A percentile compares a stretch with the other conserved stretches of the same genome.
Conservation (phyloP, 495 filamentous ascomycete genomes). For the Thermochaetoides thermophila region DNA sequence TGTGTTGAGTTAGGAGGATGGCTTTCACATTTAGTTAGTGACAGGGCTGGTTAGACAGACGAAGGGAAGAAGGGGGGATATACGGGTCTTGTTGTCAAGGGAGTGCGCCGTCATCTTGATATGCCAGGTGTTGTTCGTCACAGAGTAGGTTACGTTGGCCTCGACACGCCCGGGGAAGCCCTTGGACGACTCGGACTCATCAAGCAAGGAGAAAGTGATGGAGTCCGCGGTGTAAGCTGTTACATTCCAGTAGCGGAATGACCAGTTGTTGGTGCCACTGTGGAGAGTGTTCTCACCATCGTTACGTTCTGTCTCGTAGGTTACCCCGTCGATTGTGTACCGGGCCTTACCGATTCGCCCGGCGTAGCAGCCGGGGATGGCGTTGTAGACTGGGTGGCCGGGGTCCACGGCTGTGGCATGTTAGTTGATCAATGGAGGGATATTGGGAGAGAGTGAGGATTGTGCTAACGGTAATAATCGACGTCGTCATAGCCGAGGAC, state of each 20-base stretch:
- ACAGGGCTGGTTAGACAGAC: no score
- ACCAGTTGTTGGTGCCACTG: conserved; percentile 47
- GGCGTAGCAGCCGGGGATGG: conserved; percentile 38
- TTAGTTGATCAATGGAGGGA: neutral
- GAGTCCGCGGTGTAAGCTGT: conserved; percentile 43
- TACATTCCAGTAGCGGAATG: conserved; percentile 37
- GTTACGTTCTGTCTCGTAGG: conserved; percentile 35
- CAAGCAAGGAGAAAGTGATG: conserved; percentile 66
- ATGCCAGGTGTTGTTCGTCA: conserved; percentile 33
- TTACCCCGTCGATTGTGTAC: conserved; percentile 37
- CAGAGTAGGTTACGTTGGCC: conserved; percentile 57
- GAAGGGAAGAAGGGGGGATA: conserved; percentile 4
- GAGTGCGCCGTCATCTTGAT: conserved; percentile 40
- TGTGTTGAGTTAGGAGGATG: conserved; percentile 63
- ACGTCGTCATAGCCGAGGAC: conserved; percentile 39
- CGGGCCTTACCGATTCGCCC: conserved; percentile 40
- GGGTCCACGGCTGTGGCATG: conserved; percentile 26
- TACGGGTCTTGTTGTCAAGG: conserved; percentile 35
- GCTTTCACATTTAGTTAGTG: conserved; percentile 8
- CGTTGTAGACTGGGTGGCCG: conserved; percentile 36
- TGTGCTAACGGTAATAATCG: conserved; percentile 11
- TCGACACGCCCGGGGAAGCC: conserved; percentile 64
- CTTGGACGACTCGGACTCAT: conserved; percentile 45
- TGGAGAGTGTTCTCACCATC: conserved; percentile 45
- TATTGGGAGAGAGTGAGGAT: neutral